Evolutionary conservation across 371 early-diverging fungal species (phyloP), one percentile per base, ranked within the genome.

Genomic region (Globomyces sp.): DNA sequence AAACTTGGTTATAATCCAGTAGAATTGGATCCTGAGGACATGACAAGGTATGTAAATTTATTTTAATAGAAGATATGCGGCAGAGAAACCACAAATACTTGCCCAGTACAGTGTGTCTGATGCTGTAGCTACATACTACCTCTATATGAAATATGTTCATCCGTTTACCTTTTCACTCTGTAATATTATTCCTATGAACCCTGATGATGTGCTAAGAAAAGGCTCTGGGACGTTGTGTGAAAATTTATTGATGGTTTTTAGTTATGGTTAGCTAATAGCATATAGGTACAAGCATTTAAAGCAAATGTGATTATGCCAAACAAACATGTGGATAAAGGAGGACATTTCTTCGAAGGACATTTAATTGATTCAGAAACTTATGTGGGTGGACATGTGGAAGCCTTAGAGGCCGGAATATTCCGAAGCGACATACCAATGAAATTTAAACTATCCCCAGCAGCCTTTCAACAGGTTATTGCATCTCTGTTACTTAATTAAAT

Each of bases 81-180:
- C 85, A 2, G 96, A 97, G 71, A 82, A 92, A 50, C 99, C 99
- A 3, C 96, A 98, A 72, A 88, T 83, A n/a, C 80, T 99, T 57
- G 98, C 99, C 6, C 94, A 96, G 62, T 99, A 99, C 76, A 99
- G 99, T 11, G 99, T 99, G 39, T 99, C 99, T 58, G 99, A 99
- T 85, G 99, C 99, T 3, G 98, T 99, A 1, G 99, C 99, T 0
- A 99, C 99, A 0, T 99, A 99, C 77, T 98, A 97, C 69, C 82
- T 99, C 1, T 99, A 99, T 76, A 95, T 97, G 92, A 99, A 99
- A 83, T 99, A 99, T 76, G 99, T 99, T 6, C 93, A 99, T 78
- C 96, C 99, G 4, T 99, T 99, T 73, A 96, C 99, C 57, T 99
- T 99, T 74, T 99, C 99, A 3, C 84, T 99, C 3, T 98, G 98